Evolutionary conservation across 1,284 basidiomycete genomes (phyloP).

Genomic region (Cryptococcus hybrid): DNA sequence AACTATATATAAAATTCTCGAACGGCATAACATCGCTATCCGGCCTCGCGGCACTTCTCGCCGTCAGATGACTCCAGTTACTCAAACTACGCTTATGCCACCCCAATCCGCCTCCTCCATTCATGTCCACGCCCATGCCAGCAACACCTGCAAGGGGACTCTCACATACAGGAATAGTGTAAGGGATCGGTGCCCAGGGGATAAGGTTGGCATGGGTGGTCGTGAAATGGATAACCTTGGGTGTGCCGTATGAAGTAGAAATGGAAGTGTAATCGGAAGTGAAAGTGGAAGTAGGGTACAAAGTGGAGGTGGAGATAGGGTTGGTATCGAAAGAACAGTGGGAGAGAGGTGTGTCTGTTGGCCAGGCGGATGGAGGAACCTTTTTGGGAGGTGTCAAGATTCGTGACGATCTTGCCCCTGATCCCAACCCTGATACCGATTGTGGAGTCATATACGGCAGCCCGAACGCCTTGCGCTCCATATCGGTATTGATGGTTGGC

Average conservation of each 20-base stretch:
- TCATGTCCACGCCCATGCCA: no score
- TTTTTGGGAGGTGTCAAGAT: no score
- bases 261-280: background rate
- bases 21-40: slow-evolving; percentile 32
- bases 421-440: background rate
- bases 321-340: background rate
- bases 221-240: background rate
- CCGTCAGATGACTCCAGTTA: slow-evolving; percentile 1
- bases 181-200: no score
- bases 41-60: slow-evolving; percentile 24
- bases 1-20: slow-evolving; percentile 17
- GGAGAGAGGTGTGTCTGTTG: background rate
- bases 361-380: background rate
- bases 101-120: background rate
- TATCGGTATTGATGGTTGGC: background rate
- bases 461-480: background rate
- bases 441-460: slow-evolving; percentile 1
- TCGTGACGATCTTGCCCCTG: background rate
- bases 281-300: background rate
- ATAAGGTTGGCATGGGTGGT: background rate
- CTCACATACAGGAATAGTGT: no score
- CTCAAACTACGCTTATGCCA: background rate
- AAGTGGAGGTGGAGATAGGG: background rate
- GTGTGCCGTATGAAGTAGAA: background rate
- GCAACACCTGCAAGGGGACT: no score